Base-by-base conservation (phyloP, 2,329 filamentous ascomycete species). In the Ascochyta koolunga region DNA sequence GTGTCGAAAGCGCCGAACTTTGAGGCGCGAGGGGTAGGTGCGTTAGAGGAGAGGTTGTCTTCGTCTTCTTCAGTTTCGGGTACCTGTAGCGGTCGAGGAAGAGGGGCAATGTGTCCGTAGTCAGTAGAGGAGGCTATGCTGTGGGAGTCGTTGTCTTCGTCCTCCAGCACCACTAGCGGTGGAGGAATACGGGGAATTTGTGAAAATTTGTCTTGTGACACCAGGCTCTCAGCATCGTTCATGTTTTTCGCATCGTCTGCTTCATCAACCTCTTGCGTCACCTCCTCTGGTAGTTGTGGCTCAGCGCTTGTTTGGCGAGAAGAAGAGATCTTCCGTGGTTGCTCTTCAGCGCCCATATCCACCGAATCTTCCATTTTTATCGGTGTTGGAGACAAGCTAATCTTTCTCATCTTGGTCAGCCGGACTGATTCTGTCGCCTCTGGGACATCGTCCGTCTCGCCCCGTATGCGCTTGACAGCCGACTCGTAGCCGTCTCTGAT, bases 1-100 rank as follows among this genome's bases (percentile, higher is more conserved):
- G 70, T 73, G 36, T 74, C 64, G 44, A 73, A 71, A 16, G 52
- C 48, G n/a, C 60, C 50, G 3, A 16, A 5, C 21, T 57, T 62
- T 16, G 56, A 59, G 9, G 68, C 61, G 18, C 64, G 67, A 9
- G 70, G 71, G n/a, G 71, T 71, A 11, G 69, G 62, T 22, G 66
- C 62, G 32, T 66, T 63, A 21, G 64, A 62, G 3, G 58, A 62
- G 6, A 64, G 38, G n/a, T 67, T 51, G 2, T 31, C 40, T 15
- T 56, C 56, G 13, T 60, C 16, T 8, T 47, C 48, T 19, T 32
- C 39, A n/a, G 41, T 46, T 40, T 49, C 51, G 2, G 50, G 50
- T 7, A 54, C 40, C 10, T n/a, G 39, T 1, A 40, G 16, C 11
- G 46, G 51, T 19, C 51, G 27, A 6, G 54, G 48, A 2, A 56